Evolutionary conservation across 768 basidiomycete species (phyloP), one percentile per base, ranked within the genome.

Genomic region (Termitomyces sp.): DNA sequence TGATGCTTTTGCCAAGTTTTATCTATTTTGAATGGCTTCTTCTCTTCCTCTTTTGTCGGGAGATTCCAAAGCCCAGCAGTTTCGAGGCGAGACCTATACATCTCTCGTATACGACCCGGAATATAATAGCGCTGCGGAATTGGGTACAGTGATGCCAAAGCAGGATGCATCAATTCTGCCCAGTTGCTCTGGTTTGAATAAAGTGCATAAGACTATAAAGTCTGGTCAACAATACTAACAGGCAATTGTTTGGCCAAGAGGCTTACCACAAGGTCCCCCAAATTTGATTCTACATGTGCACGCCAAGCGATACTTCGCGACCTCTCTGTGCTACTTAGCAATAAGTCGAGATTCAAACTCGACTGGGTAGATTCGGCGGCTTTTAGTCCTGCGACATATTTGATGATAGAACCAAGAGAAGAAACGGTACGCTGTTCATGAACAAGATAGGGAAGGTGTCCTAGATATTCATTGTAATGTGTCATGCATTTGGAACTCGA

Each of bases 61-160:
- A 74, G 59, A 62, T 70, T 75, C 89, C 90, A 91, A 24, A 92
- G 67, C 10, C 84, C 88, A 27, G 79, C 79, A 8, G 79, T 79
- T 66, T 88, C 82, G 36, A 93, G 72, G 14, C 88, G 81, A 13
- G 80, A 74, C 53, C 71, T 78, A 62, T 86, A 82, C 18, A 77
- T 67, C 27, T 79, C 75, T 39, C 89, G 81, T 33, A 92, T 79
- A 18, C 89, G 81, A 5, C 69, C 65, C 0, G 90, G 86, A 7
- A 89, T 82, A 65, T 88, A 93, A 67, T 90, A 93, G 9, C 84
- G 79, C 64, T 89, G 88, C 1, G 89, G 91, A 2, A 87, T 55
- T 14, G 83, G 79, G 54, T 88, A 83, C 62, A 85, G 69, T 6
- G 79, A 78, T 0, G 79, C 82, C 40, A 93, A 71, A 0, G 77